Percentiles rank a stretch among this genome's conserved stretches.
Conservation (phyloP, 306 rosid genomes). For the Casuarina glauca region DNA sequence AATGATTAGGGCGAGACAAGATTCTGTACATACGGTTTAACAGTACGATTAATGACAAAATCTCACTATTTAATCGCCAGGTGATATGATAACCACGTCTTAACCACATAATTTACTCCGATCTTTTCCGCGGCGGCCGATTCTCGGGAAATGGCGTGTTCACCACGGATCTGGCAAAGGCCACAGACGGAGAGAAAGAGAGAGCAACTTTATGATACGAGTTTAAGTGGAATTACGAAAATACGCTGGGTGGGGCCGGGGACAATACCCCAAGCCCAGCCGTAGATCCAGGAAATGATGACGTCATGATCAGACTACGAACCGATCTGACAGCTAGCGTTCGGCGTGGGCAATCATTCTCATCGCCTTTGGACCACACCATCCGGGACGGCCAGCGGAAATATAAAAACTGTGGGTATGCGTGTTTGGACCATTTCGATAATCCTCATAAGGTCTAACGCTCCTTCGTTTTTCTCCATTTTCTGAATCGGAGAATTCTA, state of each 20-base stretch:
- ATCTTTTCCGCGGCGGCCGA: background rate
- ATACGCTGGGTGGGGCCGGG: background rate
- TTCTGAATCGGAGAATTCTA: background rate
- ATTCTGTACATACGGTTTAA: too few relatives aligned
- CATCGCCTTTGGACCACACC: background rate
- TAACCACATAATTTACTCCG: too few relatives aligned
- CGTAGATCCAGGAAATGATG: background rate
- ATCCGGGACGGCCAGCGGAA: slow-evolving; percentile 32
- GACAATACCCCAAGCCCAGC: background rate
- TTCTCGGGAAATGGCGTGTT: background rate
- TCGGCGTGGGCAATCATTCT: background rate
- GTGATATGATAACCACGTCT: too few relatives aligned
- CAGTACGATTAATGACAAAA: too few relatives aligned
- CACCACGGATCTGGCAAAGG: background rate
- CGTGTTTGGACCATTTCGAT: too few relatives aligned
- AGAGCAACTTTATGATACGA: background rate
- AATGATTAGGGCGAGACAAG: too few relatives aligned
- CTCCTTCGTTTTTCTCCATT: background rate
- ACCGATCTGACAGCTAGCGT: background rate
- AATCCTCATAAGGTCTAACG: background rate
- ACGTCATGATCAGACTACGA: background rate
- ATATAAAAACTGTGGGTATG: slow-evolving; percentile 17
- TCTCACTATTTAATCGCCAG: too few relatives aligned
- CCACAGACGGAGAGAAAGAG: background rate
- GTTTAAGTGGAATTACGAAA: background rate